Percentiles rank a stretch among this genome's conserved stretches.
phyloP scores from a whole-genome alignment of 441 rosid species.

The Mallotus repandus region DNA sequence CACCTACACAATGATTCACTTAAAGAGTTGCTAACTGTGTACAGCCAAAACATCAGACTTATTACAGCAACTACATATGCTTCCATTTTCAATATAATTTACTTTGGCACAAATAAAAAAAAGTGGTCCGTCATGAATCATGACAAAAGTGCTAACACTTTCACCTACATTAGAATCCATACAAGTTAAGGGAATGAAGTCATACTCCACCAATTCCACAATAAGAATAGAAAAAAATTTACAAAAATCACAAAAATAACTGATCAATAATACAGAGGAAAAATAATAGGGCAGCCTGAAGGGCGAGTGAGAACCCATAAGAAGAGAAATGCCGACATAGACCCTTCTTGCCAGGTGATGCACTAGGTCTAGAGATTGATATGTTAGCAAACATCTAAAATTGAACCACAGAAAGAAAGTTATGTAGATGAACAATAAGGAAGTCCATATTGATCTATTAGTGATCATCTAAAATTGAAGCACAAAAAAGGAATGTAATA shows the following conservation, averaged over 20 bases:
- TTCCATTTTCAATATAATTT: not conserved
- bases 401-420: slow-evolving; percentile 8
- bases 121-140: not conserved
- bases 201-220: not conserved
- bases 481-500: too few relatives aligned
- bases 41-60: too few relatives aligned
- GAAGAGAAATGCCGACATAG: not conserved
- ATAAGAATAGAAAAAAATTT: not conserved
- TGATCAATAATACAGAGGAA: not conserved
- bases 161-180: not conserved
- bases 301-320: not conserved
- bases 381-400: slow-evolving; percentile 12
- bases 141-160: not conserved
- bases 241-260: not conserved
- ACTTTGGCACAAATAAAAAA: not conserved
- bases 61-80: not conserved
- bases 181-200: not conserved
- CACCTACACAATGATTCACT: too few relatives aligned
- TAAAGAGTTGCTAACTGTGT: too few relatives aligned
- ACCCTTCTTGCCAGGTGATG: not conserved
- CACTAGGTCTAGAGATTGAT: slow-evolving; percentile 5
- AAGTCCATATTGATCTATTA: too few relatives aligned
- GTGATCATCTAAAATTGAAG: too few relatives aligned
- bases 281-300: not conserved
- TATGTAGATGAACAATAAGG: not conserved